Percentiles rank a stretch among this genome's conserved stretches.
These are phyloP conservation scores for Dillenia suffruticosa DNA, from an alignment of 164 flowering plant species.

Conservation along the genomic window DNA sequence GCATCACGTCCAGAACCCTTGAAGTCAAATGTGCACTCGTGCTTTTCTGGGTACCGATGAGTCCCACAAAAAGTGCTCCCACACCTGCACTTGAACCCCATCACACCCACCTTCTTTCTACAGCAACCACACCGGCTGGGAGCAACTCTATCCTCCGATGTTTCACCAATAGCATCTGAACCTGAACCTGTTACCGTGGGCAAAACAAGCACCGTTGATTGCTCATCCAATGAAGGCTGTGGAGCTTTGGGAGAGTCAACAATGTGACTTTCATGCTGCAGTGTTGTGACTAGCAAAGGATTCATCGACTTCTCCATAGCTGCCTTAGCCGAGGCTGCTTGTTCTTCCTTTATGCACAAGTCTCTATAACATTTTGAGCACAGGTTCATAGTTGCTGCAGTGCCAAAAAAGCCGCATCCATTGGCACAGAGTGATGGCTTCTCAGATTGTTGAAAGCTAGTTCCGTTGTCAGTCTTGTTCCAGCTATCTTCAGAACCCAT, in stretches of 20 bases:
- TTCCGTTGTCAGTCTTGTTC: slow-evolving; percentile 23
- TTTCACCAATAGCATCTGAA: background rate
- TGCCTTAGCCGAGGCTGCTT: slow-evolving; percentile 26
- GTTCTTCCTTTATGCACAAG: slow-evolving; percentile 22
- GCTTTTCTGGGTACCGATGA: slow-evolving; percentile 58
- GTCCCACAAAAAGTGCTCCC: slow-evolving; percentile 44
- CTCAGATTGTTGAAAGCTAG: slow-evolving; percentile 31
- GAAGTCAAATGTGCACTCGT: slow-evolving; percentile 46
- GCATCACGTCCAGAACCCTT: slow-evolving; percentile 28
- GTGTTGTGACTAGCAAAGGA: background rate
- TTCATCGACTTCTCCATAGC: slow-evolving; percentile 29
- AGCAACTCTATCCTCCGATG: background rate
- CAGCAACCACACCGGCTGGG: slow-evolving; percentile 33
- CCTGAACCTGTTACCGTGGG: background rate
- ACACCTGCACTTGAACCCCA: slow-evolving; percentile 56
- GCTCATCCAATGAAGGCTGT: too few relatives aligned
- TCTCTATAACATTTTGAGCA: slow-evolving; percentile 65
- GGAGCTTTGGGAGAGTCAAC: background rate
- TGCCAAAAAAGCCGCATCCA: slow-evolving; percentile 61
- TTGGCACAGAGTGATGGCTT: slow-evolving; percentile 42
- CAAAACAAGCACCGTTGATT: background rate
- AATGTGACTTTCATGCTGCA: background rate
- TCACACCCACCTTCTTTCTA: slow-evolving; percentile 41
- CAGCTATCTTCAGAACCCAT: slow-evolving; percentile 36
- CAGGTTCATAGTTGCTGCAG: slow-evolving; percentile 35